Evolutionary conservation across 2,329 filamentous ascomycete species (phyloP).

Genomic region (Colletotrichum lentis): DNA sequence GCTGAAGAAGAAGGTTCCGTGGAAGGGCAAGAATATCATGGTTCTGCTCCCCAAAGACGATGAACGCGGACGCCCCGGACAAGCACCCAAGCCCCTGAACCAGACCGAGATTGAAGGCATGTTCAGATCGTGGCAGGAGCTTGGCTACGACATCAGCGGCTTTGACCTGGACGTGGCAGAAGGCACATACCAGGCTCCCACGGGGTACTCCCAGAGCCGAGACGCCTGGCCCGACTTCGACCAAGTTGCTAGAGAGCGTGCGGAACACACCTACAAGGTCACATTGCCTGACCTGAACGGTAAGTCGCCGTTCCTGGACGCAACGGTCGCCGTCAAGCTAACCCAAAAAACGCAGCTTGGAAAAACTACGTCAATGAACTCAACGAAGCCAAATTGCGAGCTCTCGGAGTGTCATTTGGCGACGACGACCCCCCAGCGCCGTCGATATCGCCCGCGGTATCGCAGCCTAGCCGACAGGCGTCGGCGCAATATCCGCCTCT

Average conservation of each 20-base stretch:
- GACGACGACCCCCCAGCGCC: slow-evolving; percentile 73
- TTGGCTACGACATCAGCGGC: slow-evolving; percentile 73
- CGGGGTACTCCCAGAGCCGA: slow-evolving; percentile 68
- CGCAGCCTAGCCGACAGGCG: slow-evolving; percentile 70
- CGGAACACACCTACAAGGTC: slow-evolving; percentile 64
- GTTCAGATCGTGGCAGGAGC: slow-evolving; percentile 70
- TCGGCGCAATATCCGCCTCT: slow-evolving; percentile 79
- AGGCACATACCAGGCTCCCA: slow-evolving; percentile 43
- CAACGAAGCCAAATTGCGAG: slow-evolving; percentile 89
- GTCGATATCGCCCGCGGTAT: slow-evolving; percentile 72
- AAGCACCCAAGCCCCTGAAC: slow-evolving; percentile 62
- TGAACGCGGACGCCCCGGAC: slow-evolving; percentile 66
- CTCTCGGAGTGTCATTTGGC: slow-evolving; percentile 84
- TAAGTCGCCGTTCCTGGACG: slow-evolving; percentile 44
- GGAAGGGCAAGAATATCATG: slow-evolving; percentile 78
- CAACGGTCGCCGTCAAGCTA: slow-evolving; percentile 31
- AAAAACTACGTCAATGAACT: slow-evolving; percentile 83
- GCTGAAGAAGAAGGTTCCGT: slow-evolving; percentile 74
- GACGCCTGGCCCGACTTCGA: slow-evolving; percentile 71
- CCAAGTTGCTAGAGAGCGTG: slow-evolving; percentile 66
- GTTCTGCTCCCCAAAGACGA: slow-evolving; percentile 75
- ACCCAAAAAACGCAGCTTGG: slow-evolving; percentile 58
- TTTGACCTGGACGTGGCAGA: slow-evolving; percentile 65
- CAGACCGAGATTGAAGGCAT: slow-evolving; percentile 67
- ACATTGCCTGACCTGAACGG: slow-evolving; percentile 74